Base-by-base conservation (phyloP, 1,284 basidiomycete species). In the Psilocybe mexicana region DNA sequence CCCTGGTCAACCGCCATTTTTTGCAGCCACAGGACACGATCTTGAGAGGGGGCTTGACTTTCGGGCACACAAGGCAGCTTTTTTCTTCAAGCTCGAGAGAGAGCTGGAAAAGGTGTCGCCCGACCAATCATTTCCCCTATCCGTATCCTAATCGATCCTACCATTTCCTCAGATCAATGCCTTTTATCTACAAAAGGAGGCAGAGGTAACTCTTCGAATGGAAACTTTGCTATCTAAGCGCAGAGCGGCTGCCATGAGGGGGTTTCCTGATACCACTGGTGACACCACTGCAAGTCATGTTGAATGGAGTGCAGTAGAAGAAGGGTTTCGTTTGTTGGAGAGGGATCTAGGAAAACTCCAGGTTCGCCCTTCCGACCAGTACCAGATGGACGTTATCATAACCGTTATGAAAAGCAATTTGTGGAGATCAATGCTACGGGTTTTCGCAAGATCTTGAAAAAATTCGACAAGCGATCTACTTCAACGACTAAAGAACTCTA, bases 171-270 rank as follows among this genome's bases (percentile, higher is more conserved):
- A 97, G 96, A 98, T 99, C 79, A 99, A 99, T 76, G 86, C 89
- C n/a, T 99, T 99, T 72, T 99, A 99, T 76, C 84, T 99, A 50
- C 93, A 96, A 75, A 98, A 97, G 74, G 97, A 99, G 74, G 92
- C 95, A 10, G 95, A 98, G 67, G 85, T 99, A 52, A 94, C 94
- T 70, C 76, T 96, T 61, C 85, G 95, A 51, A 86, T 99, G 59
- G 88, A 96, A 66, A 97, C 95, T 0, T 80, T 99, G 14, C 83
- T 99, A 47, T 94, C 94, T 38, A 98, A 98, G 74, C 88, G 96
- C 61, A 87, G 95, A 72, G 88, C 89, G 8, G 91, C 90, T 10
- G 89, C 88, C 24, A 78, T 84, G 76, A 80, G 88, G 62, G 83
- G 86, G 35, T 76, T 89, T 24, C 87, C 87, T 6, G 86, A 92